These are phyloP conservation scores for Notholithocarpus densiflorus DNA, from an alignment of 306 rosid species.

Conservation along the genomic window DNA sequence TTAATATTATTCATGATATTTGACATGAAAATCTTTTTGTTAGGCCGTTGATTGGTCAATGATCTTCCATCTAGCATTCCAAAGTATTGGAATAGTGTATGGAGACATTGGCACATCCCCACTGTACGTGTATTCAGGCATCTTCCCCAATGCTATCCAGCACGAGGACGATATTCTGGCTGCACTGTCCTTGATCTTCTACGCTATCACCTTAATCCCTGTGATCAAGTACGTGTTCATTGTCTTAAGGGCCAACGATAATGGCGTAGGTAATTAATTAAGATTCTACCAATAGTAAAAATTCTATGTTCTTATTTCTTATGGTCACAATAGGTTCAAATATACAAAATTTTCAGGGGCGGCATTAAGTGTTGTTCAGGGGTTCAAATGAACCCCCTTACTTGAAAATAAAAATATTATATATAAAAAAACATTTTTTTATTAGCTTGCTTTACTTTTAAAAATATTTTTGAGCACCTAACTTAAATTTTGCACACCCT, in stretches of 20 bases:
- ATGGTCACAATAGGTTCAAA: too few species aligned
- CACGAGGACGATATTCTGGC: slow-evolving; percentile 24
- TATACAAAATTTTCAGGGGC: too few species aligned
- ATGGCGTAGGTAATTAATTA: slow-evolving; percentile 21
- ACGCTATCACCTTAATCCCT: slow-evolving; percentile 24
- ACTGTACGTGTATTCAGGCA: slow-evolving; percentile 23
- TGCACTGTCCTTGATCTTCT: slow-evolving; percentile 20
- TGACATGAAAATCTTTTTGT: not conserved
- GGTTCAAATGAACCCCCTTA: too few species aligned
- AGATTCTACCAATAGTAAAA: not conserved
- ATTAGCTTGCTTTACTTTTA: too few species aligned
- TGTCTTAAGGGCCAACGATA: slow-evolving; percentile 30
- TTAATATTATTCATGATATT: too few species aligned
- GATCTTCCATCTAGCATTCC: slow-evolving; percentile 24
- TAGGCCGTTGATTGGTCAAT: slow-evolving; percentile 8
- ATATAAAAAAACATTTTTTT: too few species aligned
- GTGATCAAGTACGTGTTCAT: slow-evolving; percentile 33
- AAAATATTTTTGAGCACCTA: too few species aligned
- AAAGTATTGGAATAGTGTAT: slow-evolving; percentile 31
- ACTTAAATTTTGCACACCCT: too few species aligned
- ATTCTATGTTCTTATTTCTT: not conserved
- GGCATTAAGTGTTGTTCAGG: too few species aligned
- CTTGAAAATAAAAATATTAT: too few species aligned
- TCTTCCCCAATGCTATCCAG: slow-evolving; percentile 19
- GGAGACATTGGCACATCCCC: slow-evolving; percentile 39